Percentiles rank a stretch among this genome's conserved stretches.
phyloP scores from a whole-genome alignment of 805 yeast species.

The Candida orba region DNA sequence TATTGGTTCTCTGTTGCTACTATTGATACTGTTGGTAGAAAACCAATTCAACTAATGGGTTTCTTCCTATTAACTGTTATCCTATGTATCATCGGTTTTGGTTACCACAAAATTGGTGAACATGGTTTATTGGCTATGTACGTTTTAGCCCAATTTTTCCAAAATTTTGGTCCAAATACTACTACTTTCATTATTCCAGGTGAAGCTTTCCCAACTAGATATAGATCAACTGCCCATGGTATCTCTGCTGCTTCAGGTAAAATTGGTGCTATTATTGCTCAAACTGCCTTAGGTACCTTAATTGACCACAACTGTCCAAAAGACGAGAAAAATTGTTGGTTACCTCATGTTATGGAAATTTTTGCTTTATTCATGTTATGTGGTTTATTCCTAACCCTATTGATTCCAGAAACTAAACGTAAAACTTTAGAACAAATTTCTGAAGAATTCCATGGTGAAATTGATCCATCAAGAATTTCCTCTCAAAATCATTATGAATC shows the following conservation, averaged over 20 bases:
- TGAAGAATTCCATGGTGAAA: slow-evolving; percentile 79
- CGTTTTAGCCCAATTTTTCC: slow-evolving; percentile 78
- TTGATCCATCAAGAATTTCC: slow-evolving; percentile 38
- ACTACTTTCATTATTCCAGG: slow-evolving; percentile 90
- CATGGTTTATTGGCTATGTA: slow-evolving; percentile 70
- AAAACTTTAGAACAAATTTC: slow-evolving; percentile 79
- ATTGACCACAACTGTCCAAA: slow-evolving; percentile 70
- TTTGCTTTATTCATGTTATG: slow-evolving; percentile 86
- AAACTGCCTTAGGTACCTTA: slow-evolving; percentile 79
- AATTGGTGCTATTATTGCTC: slow-evolving; percentile 89
- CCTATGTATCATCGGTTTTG: slow-evolving; percentile 80
- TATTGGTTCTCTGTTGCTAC: slow-evolving; percentile 83
- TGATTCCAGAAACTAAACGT: slow-evolving; percentile 88
- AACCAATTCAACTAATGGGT: slow-evolving; percentile 72
- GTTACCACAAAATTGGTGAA: slow-evolving; percentile 60
- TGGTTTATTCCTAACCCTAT: slow-evolving; percentile 58
- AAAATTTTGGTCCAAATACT: slow-evolving; percentile 89
- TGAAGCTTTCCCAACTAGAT: slow-evolving; percentile 89
- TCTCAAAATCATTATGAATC: slow-evolving; percentile 10
- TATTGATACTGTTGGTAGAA: slow-evolving; percentile 77
- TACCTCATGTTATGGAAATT: slow-evolving; percentile 90
- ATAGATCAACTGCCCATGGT: slow-evolving; percentile 94
- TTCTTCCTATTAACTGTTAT: slow-evolving; percentile 63
- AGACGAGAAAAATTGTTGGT: slow-evolving; percentile 55
- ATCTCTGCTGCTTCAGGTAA: slow-evolving; percentile 90